Evolutionary conservation across 805 yeast species (phyloP).

Genomic region (Lachancea nothofagi): DNA sequence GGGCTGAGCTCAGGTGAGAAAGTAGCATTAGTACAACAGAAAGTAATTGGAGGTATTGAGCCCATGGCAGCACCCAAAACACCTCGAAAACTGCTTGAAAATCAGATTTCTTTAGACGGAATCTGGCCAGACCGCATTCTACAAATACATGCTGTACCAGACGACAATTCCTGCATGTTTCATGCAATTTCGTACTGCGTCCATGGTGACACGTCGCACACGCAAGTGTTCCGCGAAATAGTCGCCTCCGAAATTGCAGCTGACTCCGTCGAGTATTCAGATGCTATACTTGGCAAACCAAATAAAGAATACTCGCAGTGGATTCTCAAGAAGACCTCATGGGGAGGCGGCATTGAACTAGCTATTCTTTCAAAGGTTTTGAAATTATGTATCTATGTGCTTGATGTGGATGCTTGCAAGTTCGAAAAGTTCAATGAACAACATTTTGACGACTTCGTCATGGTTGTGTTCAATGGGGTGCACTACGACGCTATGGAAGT

Average conservation of each 20-base stretch:
- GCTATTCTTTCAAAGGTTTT: constrained; percentile 53
- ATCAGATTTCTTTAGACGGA: constrained; percentile 6
- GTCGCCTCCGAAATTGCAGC: constrained; percentile 43
- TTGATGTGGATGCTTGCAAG: constrained; percentile 60
- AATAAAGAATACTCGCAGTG: constrained; percentile 48
- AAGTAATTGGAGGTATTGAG: no score
- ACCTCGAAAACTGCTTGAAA: constrained; percentile 4
- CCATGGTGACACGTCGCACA: constrained; percentile 39
- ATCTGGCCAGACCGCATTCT: constrained; percentile 19
- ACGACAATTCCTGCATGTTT: constrained; percentile 75
- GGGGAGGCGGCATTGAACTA: constrained; percentile 85
- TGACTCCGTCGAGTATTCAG: constrained; percentile 44
- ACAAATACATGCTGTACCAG: constrained; percentile 56
- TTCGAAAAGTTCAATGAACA: constrained; percentile 50
- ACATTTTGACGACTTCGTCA: constrained; percentile 39
- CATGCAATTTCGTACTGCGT: constrained; percentile 55
- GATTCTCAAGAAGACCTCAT: constrained; percentile 54
- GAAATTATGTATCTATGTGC: constrained; percentile 47
- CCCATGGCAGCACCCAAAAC: not conserved
- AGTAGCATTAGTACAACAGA: constrained; percentile 35
- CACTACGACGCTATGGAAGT: constrained; percentile 65
- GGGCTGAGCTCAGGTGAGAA: constrained; percentile 59
- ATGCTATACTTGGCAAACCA: constrained; percentile 52
- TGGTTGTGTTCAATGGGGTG: constrained; percentile 60
- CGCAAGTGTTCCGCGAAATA: constrained; percentile 44